Evolutionary conservation across 2,329 filamentous ascomycete genomes (phyloP), one percentile per base, ranked within the genome.

Genomic region (Cryphonectria japonica): DNA sequence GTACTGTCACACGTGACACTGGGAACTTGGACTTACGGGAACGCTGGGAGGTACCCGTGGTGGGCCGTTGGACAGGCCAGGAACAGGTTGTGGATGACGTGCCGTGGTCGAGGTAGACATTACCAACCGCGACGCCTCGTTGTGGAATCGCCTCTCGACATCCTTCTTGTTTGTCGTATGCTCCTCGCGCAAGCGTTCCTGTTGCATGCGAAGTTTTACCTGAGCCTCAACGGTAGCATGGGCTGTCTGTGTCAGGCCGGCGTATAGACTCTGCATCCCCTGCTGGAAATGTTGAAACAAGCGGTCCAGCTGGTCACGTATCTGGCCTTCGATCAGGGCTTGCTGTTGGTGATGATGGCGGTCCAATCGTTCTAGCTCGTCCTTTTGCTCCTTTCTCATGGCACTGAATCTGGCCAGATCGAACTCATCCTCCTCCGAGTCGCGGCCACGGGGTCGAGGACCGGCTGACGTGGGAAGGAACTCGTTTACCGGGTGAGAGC

Each of bases 211-310:
- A 3, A 66, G 61, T 37, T 68, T 61, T 41, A 73, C 72, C 19
- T 73, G 70, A 8, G 46, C 68, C 14, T 63, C 68, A 34, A 73
- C 52, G 3, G 72, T 72, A 50, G 67, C 59, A 29, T 60, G 67
- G 16, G 71, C 69, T 37, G 65, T 62, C 9, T 68, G 60, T 14
- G 63, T 66, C 3, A 73, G 65, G 41, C 69, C 54, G 39, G 66
- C 43, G 43, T 72, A 70, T 52, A 66, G 54, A 29, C 50, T 52
- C 41, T 73, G 72, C 22, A 73, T 70, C 7, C 66, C 66, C 26
- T 68, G 69, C 59, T 72, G 71, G 22, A 72, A 34, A 39, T 72
- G 71, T 2, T 70, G 41, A 43, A 71, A 71, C 1, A 72, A 46
- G 16, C 59, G 69, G 3, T 60, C 60, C 63, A 61, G 60, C 60